A percentile compares a stretch with the other conserved stretches of the same genome.
Evolutionary conservation across 75 land plant genomes (phyloP).

Genomic region (Gnetum montanum): DNA sequence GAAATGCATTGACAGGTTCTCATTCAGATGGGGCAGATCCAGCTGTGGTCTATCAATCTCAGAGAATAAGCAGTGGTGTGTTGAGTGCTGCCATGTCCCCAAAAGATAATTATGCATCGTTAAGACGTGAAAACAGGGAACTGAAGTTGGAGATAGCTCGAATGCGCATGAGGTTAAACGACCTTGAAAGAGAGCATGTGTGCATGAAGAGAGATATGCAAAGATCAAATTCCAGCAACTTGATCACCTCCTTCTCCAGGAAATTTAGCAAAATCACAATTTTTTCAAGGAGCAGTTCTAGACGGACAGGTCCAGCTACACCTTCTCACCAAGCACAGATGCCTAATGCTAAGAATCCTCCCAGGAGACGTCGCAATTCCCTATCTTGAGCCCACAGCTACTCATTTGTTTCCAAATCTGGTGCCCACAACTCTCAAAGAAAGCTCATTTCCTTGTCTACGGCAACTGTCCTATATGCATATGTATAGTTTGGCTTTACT

Average conservation of each 20-base stretch:
- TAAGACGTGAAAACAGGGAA: slow-evolving; percentile 92
- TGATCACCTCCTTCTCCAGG: slow-evolving; percentile 41
- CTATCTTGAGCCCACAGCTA: slow-evolving; percentile 5
- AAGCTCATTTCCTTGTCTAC: no score
- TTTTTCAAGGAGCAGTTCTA: slow-evolving; percentile 35
- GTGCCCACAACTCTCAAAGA: no score
- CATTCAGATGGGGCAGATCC: slow-evolving; percentile 28
- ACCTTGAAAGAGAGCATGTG: slow-evolving; percentile 89
- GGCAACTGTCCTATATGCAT: no score
- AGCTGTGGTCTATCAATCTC: slow-evolving; percentile 37
- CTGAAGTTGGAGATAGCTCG: slow-evolving; percentile 90
- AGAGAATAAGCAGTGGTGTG: slow-evolving; percentile 63
- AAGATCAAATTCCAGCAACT: slow-evolving; percentile 42
- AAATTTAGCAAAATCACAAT: slow-evolving; percentile 33
- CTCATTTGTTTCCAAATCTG: no score
- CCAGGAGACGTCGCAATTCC: slow-evolving; percentile 5
- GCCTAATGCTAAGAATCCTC: neutral
- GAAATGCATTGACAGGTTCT: slow-evolving; percentile 50
- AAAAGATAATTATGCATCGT: slow-evolving; percentile 80
- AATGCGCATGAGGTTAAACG: slow-evolving; percentile 79
- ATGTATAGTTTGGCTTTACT: no score
- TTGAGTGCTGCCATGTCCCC: slow-evolving; percentile 77
- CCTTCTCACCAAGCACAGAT: slow-evolving; percentile 37
- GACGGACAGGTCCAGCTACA: slow-evolving; percentile 29
- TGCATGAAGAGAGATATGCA: slow-evolving; percentile 73